A percentile compares a stretch with the other conserved stretches of the same genome.
Evolutionary conservation across 2,329 filamentous ascomycete genomes (phyloP).

Genomic region (Sarocladium kiliense): DNA sequence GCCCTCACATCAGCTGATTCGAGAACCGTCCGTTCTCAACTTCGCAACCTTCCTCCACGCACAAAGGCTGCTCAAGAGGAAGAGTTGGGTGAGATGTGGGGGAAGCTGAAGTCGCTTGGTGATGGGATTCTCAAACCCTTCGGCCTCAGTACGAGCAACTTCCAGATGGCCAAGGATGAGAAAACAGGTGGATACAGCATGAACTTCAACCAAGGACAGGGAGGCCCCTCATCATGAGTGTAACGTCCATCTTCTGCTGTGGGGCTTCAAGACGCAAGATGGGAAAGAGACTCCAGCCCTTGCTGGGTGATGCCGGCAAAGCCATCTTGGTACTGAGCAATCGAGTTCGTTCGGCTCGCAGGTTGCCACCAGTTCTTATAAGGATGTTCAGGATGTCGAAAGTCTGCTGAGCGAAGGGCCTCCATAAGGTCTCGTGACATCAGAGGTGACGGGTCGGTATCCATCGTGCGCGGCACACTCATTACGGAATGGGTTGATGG

Average conservation of each 20-base stretch:
- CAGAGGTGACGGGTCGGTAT: not conserved
- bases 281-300: not conserved
- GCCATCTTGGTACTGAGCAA: not conserved
- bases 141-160: conserved; percentile 89
- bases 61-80: conserved; percentile 75
- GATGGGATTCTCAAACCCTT: conserved; percentile 92
- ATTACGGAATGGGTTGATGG: not conserved
- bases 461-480: not conserved
- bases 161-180: conserved; percentile 89
- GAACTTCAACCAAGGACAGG: conserved; percentile 61
- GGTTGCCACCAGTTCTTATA: conserved; percentile 78
- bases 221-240: conserved; percentile 5
- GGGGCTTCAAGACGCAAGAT: not conserved
- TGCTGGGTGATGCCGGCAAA: not conserved
- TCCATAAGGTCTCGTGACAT: conserved; percentile 1
- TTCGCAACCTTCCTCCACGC: conserved; percentile 59
- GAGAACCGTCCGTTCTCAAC: conserved; percentile 61
- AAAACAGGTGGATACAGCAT: conserved; percentile 89
- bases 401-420: conserved; percentile 63
- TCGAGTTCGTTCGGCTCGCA: conserved; percentile 43
- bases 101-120: conserved; percentile 85
- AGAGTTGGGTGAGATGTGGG: conserved; percentile 97
- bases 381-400: conserved; percentile 71
- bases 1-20: conserved; percentile 58
- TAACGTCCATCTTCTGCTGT: not conserved